Conservation (phyloP, 306 rosid genomes). For the Quercus rubra region DNA sequence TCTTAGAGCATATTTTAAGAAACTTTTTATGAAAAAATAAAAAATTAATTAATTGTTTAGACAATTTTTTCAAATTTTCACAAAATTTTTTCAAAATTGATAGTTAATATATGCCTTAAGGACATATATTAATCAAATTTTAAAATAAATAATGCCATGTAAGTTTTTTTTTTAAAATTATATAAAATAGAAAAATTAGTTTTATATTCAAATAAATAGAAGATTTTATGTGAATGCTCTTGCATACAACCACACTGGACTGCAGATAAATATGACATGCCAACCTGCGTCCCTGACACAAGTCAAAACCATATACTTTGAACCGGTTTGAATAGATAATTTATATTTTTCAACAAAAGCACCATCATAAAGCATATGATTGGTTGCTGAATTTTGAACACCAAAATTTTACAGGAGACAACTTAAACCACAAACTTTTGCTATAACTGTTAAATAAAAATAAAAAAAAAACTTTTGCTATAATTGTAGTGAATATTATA, state of each 20-base stretch:
- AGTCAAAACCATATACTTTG: not conserved
- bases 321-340: not conserved
- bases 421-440: too few relatives aligned
- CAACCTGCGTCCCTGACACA: not conserved
- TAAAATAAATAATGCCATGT: too few relatives aligned
- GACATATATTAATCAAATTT: rapidly evolving
- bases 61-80: too few relatives aligned
- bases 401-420: too few relatives aligned
- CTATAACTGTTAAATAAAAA: too few relatives aligned
- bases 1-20: rapidly evolving
- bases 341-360: not conserved
- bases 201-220: too few relatives aligned
- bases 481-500: too few relatives aligned
- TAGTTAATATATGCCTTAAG: rapidly evolving
- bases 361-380: conserved; percentile 22
- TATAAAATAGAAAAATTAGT: too few relatives aligned
- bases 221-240: not conserved
- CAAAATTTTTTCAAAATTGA: rapidly evolving
- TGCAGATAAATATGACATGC: not conserved
- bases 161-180: too few relatives aligned
- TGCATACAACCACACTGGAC: not conserved
- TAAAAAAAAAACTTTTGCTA: too few relatives aligned
- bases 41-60: too few relatives aligned
- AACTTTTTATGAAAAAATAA: too few relatives aligned
- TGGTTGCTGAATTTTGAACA: not conserved